Percentiles rank a stretch among this genome's conserved stretches.
These are phyloP conservation scores for Alopecurus myosuroides DNA, from an alignment of 176 grass and related monocot genomes.

Conservation along the genomic window DNA sequence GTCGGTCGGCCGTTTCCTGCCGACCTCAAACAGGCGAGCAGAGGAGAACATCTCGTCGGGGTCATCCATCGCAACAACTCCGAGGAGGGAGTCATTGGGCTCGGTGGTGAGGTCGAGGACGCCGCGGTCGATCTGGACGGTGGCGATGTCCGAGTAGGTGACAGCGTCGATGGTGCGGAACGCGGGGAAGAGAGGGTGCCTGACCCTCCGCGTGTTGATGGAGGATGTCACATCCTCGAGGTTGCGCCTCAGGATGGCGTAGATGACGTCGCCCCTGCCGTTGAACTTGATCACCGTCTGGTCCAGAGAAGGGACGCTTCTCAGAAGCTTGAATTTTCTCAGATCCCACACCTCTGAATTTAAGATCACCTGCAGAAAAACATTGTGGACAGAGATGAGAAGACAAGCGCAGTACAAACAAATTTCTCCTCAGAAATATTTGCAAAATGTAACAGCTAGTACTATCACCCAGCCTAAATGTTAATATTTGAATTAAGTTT, in stretches of 20 bases:
- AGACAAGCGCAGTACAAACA: neutral
- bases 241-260: constrained; percentile 86
- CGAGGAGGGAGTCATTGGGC: constrained; percentile 78
- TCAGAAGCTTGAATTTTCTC: constrained; percentile 92
- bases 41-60: constrained; percentile 90
- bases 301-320: constrained; percentile 88
- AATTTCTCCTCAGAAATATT: neutral
- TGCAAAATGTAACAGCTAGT: neutral
- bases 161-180: constrained; percentile 90
- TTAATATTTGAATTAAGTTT: neutral
- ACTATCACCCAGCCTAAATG: neutral
- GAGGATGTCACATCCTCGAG: constrained; percentile 77
- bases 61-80: constrained; percentile 85
- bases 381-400: constrained; percentile 1
- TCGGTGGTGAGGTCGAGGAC: constrained; percentile 84
- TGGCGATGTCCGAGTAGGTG: constrained; percentile 88
- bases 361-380: constrained; percentile 68
- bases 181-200: constrained; percentile 79
- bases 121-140: constrained; percentile 83
- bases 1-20: constrained; percentile 77
- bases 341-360: constrained; percentile 99
- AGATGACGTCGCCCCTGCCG: constrained; percentile 79
- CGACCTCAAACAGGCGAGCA: constrained; percentile 81
- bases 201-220: constrained; percentile 69
- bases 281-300: constrained; percentile 97